These are phyloP conservation scores for Rhodotorula toruloides DNA, from an alignment of 768 basidiomycete genomes.

Conservation along the genomic window DNA sequence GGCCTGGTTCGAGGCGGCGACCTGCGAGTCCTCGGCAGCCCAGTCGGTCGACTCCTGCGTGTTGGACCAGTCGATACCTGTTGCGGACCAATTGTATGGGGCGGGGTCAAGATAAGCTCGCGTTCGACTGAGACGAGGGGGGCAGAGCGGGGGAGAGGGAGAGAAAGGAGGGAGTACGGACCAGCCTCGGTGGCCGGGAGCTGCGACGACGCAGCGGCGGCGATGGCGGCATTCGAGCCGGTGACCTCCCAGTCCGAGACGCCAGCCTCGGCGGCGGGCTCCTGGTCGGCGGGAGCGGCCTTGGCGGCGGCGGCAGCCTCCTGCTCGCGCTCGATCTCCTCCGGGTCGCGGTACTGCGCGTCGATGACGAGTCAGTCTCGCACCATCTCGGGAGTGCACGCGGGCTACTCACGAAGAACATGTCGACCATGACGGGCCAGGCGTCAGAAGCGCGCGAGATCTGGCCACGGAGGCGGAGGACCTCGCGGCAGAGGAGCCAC, in stretches of 20 bases:
- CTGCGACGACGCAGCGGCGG: conserved; percentile 59
- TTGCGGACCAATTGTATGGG: conserved; percentile 33
- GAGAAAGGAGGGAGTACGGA: conserved; percentile 40
- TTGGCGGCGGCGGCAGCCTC: conserved; percentile 88
- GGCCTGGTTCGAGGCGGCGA: too few relatives aligned
- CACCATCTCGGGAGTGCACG: background rate
- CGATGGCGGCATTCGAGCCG: conserved; percentile 62
- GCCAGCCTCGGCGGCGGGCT: conserved; percentile 48
- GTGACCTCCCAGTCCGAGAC: conserved; percentile 58
- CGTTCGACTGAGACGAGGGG: conserved; percentile 47
- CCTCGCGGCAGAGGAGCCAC: conserved; percentile 96
- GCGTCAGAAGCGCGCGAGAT: conserved; percentile 84
- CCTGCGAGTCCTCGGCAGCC: conserved; percentile 60
- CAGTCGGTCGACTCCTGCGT: conserved; percentile 71
- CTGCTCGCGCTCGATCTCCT: conserved; percentile 97
- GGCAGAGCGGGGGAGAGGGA: background rate
- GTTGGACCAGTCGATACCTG: conserved; percentile 70
- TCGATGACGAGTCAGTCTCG: conserved; percentile 53
- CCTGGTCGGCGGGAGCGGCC: conserved; percentile 56
- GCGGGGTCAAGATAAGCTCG: conserved; percentile 20
- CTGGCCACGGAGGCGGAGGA: conserved; percentile 88
- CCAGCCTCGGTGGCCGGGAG: conserved; percentile 63
- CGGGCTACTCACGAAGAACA: conserved; percentile 41
- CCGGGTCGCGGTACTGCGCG: conserved; percentile 93
- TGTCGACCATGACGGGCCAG: conserved; percentile 89